Percentiles rank a stretch among this genome's conserved stretches.
Evolutionary conservation across 2,329 filamentous ascomycete species (phyloP).

Genomic region (Penicillium sclerotigenum): DNA sequence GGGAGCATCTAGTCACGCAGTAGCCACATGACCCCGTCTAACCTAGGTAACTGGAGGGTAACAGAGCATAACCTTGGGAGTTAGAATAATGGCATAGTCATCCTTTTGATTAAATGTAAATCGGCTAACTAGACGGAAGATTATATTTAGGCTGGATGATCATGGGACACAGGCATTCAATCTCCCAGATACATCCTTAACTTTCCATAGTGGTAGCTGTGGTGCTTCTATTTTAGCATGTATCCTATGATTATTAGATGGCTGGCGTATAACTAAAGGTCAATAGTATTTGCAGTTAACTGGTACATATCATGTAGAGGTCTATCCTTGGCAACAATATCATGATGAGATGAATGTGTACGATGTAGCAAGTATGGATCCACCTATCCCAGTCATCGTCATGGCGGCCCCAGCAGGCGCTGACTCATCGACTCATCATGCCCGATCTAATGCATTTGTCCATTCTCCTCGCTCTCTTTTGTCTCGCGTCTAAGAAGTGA

Average conservation of each 20-base stretch:
- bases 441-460: background rate
- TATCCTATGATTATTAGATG: background rate
- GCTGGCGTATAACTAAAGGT: background rate
- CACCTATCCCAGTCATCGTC: background rate
- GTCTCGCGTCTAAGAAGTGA: background rate
- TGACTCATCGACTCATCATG: constrained; percentile 9
- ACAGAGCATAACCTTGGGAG: background rate
- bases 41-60: background rate
- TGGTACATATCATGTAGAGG: background rate
- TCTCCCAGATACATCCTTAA: background rate
- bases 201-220: background rate
- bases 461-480: background rate
- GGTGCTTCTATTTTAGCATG: background rate
- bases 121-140: background rate
- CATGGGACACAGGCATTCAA: background rate
- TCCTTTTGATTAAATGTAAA: background rate
- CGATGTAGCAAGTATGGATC: background rate
- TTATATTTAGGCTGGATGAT: background rate
- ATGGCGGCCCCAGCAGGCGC: background rate
- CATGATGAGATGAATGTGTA: background rate
- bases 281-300: background rate
- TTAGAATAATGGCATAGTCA: background rate
- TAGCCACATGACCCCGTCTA: background rate
- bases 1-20: no score
- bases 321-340: background rate